These are phyloP conservation scores for Antarctomyces pellizariae DNA, from an alignment of 495 filamentous ascomycete species.

Conservation along the genomic window DNA sequence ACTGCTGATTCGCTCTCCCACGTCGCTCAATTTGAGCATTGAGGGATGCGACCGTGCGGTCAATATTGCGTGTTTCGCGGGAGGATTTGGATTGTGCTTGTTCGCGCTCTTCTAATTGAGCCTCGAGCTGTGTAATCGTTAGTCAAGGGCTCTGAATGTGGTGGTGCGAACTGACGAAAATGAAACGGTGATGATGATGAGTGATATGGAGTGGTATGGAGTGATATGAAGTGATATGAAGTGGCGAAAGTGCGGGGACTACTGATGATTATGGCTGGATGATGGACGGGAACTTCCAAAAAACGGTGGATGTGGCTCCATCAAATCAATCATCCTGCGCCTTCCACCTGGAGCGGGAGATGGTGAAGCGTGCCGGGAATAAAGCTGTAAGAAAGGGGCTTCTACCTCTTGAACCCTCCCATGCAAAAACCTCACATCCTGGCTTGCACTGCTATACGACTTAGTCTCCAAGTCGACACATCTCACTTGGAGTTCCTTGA, in stretches of 20 bases:
- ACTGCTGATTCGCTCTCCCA: constrained; percentile 58
- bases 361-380: constrained; percentile 2
- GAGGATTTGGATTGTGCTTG: constrained; percentile 51
- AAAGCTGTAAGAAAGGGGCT: constrained; percentile 5
- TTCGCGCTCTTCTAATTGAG: constrained; percentile 72
- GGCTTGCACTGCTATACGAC: constrained; percentile 77
- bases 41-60: constrained; percentile 83
- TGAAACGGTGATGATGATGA: constrained; percentile 7
- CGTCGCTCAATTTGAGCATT: constrained; percentile 80
- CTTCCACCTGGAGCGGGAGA: constrained; percentile 4
- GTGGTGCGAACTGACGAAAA: background rate
- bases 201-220: constrained; percentile 9
- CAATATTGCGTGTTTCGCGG: constrained; percentile 75
- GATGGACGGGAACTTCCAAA: no score
- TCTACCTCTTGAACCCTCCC: constrained; percentile 88
- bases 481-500: constrained; percentile 77
- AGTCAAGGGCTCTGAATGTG: constrained; percentile 2
- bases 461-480: constrained; percentile 92
- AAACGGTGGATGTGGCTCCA: no score
- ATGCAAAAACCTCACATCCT: constrained; percentile 88
- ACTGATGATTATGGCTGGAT: no score
- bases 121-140: constrained; percentile 44
- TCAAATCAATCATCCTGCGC: no score
- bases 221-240: constrained; percentile 5
- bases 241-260: constrained; percentile 2